These are phyloP conservation scores for Cryptosporidium ryanae DNA, from an alignment of 169 alveolate species.

Conservation along the genomic window DNA sequence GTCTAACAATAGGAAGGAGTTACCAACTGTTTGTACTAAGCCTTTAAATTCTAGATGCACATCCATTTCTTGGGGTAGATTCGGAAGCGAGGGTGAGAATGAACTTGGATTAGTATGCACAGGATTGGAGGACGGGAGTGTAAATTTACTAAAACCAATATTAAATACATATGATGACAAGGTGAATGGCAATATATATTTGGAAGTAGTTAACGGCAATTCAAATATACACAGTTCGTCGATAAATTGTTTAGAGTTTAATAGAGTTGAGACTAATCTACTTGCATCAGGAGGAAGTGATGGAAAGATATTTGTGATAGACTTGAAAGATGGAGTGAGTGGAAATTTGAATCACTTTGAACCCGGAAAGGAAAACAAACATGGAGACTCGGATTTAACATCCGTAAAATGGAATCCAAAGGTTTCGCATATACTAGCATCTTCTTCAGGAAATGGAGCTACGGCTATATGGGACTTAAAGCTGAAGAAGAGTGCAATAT, in stretches of 20 bases:
- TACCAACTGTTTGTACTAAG: conserved; percentile 19
- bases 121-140: conserved; percentile 65
- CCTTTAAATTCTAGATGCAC: conserved; percentile 54
- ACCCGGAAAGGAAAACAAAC: conserved; percentile 75
- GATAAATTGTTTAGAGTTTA: conserved; percentile 78
- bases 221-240: conserved; percentile 74
- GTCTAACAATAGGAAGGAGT: conserved; percentile 30
- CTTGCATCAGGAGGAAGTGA: conserved; percentile 82
- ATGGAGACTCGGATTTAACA: conserved; percentile 78
- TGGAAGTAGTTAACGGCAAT: background rate
- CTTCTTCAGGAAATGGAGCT: conserved; percentile 84
- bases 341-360: conserved; percentile 43
- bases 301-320: conserved; percentile 79
- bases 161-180: conserved; percentile 3
- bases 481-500: conserved; percentile 84
- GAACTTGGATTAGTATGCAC: conserved; percentile 51
- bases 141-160: conserved; percentile 34
- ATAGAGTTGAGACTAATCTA: conserved; percentile 76
- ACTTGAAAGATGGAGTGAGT: conserved; percentile 74
- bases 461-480: conserved; percentile 87
- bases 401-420: conserved; percentile 83
- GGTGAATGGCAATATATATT: background rate
- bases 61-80: conserved; percentile 71
- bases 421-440: conserved; percentile 86
- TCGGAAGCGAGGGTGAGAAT: background rate